Percentiles rank a stretch among this genome's conserved stretches.
Conservation (phyloP, 2,329 filamentous ascomycete species). For the Neopestalotiopsis clavispora region DNA sequence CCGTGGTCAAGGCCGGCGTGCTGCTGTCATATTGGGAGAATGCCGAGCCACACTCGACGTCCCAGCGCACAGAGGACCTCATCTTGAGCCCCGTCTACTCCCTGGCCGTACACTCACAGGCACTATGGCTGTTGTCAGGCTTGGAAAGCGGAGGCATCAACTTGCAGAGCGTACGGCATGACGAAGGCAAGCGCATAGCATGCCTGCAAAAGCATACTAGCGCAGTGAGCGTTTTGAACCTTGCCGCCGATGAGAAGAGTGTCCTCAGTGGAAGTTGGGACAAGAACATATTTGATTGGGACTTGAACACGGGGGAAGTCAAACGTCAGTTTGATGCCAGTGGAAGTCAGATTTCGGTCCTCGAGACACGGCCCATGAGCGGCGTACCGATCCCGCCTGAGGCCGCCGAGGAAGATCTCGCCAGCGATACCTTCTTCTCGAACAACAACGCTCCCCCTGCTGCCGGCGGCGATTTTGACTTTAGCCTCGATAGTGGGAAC, state of each 20-base stretch:
- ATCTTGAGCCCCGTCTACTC: slow-evolving; percentile 91
- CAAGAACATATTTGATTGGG: slow-evolving; percentile 93
- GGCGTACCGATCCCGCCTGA: slow-evolving; percentile 77
- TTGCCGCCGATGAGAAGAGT: slow-evolving; percentile 84
- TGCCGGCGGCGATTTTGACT: slow-evolving; percentile 55
- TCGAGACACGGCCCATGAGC: slow-evolving; percentile 82
- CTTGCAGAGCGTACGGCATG: slow-evolving; percentile 88
- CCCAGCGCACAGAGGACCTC: slow-evolving; percentile 58
- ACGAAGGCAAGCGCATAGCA: slow-evolving; percentile 89
- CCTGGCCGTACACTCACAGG: slow-evolving; percentile 86
- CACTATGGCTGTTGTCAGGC: slow-evolving; percentile 89
- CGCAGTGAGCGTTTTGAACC: slow-evolving; percentile 84
- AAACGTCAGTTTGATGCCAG: slow-evolving; percentile 78
- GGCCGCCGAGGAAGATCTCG: slow-evolving; percentile 60
- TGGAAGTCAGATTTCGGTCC: slow-evolving; percentile 83
- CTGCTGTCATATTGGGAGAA: slow-evolving; percentile 99
- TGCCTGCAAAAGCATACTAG: slow-evolving; percentile 84
- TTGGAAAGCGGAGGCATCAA: slow-evolving; percentile 92
- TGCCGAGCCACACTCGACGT: slow-evolving; percentile 68
- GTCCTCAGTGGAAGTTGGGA: slow-evolving; percentile 96
- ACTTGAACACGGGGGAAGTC: slow-evolving; percentile 82
- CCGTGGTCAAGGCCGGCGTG: slow-evolving; percentile 92
- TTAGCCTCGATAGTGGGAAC: slow-evolving; percentile 31
- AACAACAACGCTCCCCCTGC: slow-evolving; percentile 70
- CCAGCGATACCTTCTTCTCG: slow-evolving; percentile 75